phyloP scores from a whole-genome alignment of 2,329 filamentous ascomycete species.

The Beauveria pseudobassiana region DNA sequence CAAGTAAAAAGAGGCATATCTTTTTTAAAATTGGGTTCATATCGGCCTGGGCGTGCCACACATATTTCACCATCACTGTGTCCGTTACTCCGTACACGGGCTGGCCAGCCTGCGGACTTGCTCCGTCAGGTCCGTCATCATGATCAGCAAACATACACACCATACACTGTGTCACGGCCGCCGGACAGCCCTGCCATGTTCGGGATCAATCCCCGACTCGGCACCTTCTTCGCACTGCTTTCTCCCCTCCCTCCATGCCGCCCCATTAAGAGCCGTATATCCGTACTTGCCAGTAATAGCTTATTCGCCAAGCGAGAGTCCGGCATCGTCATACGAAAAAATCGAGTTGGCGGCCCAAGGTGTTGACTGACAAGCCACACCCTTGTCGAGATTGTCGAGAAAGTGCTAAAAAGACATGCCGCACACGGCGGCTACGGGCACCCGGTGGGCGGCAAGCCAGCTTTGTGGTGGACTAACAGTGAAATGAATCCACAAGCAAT shows the following conservation, averaged over 20 bases:
- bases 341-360: not conserved
- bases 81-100: not conserved
- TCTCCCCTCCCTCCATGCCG: not conserved
- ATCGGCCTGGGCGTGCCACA: not conserved
- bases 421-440: slow-evolving; percentile 1
- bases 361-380: not conserved
- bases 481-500: not conserved
- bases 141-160: not conserved
- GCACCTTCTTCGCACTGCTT: not conserved
- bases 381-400: not conserved
- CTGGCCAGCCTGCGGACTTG: not conserved
- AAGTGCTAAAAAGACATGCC: slow-evolving; percentile 9
- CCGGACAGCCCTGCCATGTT: not conserved
- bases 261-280: not conserved
- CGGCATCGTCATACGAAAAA: not conserved
- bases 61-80: not conserved
- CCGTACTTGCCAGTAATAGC: too few species aligned
- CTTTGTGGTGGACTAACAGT: not conserved
- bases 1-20: not conserved
- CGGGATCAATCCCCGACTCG: not conserved
- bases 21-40: not conserved
- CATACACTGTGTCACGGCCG: not conserved
- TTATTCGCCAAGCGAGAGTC: not conserved
- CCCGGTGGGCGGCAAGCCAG: slow-evolving; percentile 4
- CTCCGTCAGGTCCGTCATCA: not conserved